phyloP scores from a whole-genome alignment of 2,329 filamentous ascomycete species.

The Alternaria arborescens region DNA sequence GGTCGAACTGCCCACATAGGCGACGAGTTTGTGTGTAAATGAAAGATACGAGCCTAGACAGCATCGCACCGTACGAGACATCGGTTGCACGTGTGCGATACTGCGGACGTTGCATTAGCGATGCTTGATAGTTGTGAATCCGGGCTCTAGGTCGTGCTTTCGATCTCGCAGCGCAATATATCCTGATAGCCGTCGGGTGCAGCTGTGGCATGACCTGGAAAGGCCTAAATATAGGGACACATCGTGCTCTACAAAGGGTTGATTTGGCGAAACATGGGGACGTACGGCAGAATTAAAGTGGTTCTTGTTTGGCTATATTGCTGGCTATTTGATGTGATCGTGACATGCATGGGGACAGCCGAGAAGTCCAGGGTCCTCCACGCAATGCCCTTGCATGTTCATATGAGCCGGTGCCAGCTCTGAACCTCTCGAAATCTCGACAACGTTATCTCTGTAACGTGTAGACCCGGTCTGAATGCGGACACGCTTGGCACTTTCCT shows the following conservation, averaged over 20 bases:
- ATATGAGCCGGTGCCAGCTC: constrained; percentile 18
- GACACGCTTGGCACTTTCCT: constrained; percentile 15
- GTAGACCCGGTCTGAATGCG: constrained; percentile 30
- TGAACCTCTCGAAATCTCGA: constrained; percentile 21
- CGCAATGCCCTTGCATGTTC: constrained; percentile 34
- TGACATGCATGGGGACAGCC: constrained; percentile 38
- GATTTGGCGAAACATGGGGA: constrained; percentile 33
- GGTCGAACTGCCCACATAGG: constrained; percentile 24
- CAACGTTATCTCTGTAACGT: constrained; percentile 16
- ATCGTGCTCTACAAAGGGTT: constrained; percentile 9
- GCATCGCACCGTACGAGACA: constrained; percentile 24
- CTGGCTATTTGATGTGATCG: constrained; percentile 42
- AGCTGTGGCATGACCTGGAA: constrained; percentile 35
- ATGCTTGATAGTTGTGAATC: constrained; percentile 26
- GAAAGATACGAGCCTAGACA: constrained; percentile 42
- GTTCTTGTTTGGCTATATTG: constrained; percentile 44
- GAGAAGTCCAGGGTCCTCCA: constrained; percentile 30
- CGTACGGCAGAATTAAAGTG: constrained; percentile 40
- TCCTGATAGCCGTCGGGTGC: constrained; percentile 26
- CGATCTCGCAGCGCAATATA: constrained; percentile 31
- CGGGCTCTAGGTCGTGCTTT: constrained; percentile 38
- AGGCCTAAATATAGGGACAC: constrained; percentile 27
- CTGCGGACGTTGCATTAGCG: constrained; percentile 27
- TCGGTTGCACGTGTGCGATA: constrained; percentile 33
- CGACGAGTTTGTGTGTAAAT: constrained; percentile 41